phyloP scores from a whole-genome alignment of 2,329 filamentous ascomycete genomes.

The Pyrenochaeta sp. region DNA sequence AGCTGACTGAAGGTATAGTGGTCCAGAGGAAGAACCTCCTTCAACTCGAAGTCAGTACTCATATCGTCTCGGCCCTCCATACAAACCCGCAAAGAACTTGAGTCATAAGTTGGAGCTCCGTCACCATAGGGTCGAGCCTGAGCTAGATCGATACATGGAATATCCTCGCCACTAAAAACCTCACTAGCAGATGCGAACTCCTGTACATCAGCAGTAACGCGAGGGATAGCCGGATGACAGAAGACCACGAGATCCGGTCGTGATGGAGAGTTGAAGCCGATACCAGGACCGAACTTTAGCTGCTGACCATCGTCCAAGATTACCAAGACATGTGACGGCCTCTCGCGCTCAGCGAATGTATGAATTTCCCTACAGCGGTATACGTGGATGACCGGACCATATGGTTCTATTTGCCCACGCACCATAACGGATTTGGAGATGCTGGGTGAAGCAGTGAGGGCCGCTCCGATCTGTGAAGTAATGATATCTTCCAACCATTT shows the following conservation, averaged over 20 bases:
- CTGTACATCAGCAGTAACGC: conserved; percentile 19
- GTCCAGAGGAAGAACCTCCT: conserved; percentile 45
- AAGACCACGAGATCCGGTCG: conserved; percentile 44
- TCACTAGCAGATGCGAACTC: conserved; percentile 31
- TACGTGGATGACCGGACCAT: conserved; percentile 38
- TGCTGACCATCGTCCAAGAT: conserved; percentile 36
- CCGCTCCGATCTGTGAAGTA: conserved; percentile 39
- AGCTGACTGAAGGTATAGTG: conserved; percentile 43
- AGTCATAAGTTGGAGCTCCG: conserved; percentile 26
- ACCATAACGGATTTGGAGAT: conserved; percentile 47
- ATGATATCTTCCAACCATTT: conserved; percentile 43
- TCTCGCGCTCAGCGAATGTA: conserved; percentile 12
- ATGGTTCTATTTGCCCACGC: conserved; percentile 43
- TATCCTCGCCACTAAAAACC: conserved; percentile 29
- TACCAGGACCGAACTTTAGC: conserved; percentile 26
- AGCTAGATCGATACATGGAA: conserved; percentile 44
- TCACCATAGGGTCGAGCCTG: conserved; percentile 36
- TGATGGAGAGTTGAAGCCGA: conserved; percentile 4
- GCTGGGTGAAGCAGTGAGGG: conserved; percentile 40
- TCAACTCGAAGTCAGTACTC: conserved; percentile 30
- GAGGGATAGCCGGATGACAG: conserved; percentile 32
- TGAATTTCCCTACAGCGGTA: conserved; percentile 36
- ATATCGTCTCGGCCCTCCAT: conserved; percentile 40
- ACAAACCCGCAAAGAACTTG: conserved; percentile 36
- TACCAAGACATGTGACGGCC: conserved; percentile 15